Conservation (phyloP, 345 rosid species). For the Microcos paniculata region DNA sequence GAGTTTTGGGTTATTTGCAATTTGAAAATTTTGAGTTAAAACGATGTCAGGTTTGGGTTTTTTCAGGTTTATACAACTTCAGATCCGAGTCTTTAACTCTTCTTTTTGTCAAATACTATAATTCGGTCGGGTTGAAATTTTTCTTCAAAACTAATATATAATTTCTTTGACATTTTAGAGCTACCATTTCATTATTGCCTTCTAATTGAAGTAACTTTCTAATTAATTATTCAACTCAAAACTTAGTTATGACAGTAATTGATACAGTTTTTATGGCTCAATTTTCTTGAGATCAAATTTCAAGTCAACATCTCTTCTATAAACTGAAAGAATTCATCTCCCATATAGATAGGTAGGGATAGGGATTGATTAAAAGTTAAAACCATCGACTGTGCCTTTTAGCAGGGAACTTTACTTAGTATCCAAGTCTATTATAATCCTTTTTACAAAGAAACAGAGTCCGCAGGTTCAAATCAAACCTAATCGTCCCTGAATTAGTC, state of each 20-base stretch:
- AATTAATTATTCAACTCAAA: not conserved
- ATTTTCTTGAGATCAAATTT: not conserved
- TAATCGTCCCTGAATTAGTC: no score
- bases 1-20: no score
- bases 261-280: not conserved
- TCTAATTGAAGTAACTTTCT: not conserved
- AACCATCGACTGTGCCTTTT: not conserved
- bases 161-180: no score
- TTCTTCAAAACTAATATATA: no score
- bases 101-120: no score
- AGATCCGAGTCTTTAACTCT: no score
- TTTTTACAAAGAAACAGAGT: not conserved
- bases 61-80: no score
- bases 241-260: not conserved
- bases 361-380: constrained; percentile 5
- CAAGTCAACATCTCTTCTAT: not conserved
- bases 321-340: not conserved
- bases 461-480: no score
- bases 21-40: no score
- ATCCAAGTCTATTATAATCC: not conserved
- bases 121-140: no score
- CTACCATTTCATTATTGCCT: not conserved
- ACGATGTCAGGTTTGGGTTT: no score
- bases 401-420: not conserved
- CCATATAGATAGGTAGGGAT: not conserved